Percentiles rank a stretch among this genome's conserved stretches.
Conservation (phyloP, 2,329 filamentous ascomycete genomes). For the Pseudophaeomoniella oleicola region DNA sequence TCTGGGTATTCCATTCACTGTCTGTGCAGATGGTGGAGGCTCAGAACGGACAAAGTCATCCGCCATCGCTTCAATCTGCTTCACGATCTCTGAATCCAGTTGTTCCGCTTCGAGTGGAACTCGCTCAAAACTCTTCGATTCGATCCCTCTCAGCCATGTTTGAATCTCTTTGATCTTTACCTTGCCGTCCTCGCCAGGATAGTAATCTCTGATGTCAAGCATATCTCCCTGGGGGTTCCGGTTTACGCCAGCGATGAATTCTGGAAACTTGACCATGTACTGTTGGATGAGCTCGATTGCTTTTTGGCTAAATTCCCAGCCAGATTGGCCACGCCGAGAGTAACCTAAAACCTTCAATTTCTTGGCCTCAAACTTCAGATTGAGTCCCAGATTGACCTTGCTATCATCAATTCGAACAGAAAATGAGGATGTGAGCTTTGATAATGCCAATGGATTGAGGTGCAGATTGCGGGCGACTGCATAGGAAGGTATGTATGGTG, state of each 20-base stretch:
- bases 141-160: conserved; percentile 80
- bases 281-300: conserved; percentile 67
- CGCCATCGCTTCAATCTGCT: conserved; percentile 61
- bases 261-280: conserved; percentile 89
- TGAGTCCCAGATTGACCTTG: conserved; percentile 80
- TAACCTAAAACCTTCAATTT: conserved; percentile 94
- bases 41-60: conserved; percentile 45
- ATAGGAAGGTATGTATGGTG: conserved; percentile 73
- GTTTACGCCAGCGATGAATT: conserved; percentile 84
- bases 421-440: conserved; percentile 93
- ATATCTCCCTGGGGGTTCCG: conserved; percentile 74
- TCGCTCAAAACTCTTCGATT: conserved; percentile 82
- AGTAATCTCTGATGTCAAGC: conserved; percentile 74
- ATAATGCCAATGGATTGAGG: conserved; percentile 74
- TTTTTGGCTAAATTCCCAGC: conserved; percentile 90
- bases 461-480: conserved; percentile 70
- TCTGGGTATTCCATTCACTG: conserved; percentile 67
- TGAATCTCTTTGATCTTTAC: conserved; percentile 84
- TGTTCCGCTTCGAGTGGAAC: conserved; percentile 96
- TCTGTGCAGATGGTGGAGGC: conserved; percentile 46
- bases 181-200: conserved; percentile 54
- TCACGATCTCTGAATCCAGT: conserved; percentile 80
- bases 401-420: conserved; percentile 68
- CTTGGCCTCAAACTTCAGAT: conserved; percentile 91
- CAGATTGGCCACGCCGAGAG: conserved; percentile 68